Evolutionary conservation across 2,329 filamentous ascomycete species (phyloP), one percentile per base, ranked within the genome.

Genomic region (Aspergillus hortae): DNA sequence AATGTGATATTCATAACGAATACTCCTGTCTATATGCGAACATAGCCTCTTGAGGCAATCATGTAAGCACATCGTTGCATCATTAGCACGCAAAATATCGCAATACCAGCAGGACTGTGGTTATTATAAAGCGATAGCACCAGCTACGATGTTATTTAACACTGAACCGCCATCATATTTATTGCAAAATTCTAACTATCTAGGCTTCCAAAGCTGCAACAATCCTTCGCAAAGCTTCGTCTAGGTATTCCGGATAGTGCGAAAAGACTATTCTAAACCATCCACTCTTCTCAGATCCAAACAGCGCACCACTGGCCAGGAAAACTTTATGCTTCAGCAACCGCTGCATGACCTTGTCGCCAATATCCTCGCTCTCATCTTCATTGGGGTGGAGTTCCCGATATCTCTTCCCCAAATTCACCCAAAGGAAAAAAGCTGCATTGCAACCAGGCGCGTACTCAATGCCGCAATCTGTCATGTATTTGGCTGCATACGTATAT

Each of bases 351-450:
- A 70, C 59, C 19, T 44, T 61, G 7, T 66, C 58, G 23, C 62
- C 60, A 10, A 67, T 47, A 36, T 61, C 55, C 27, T 55, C 52
- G 7, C 27, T 44, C 6, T 30, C 14, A 1, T 44, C 25, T 1
- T 53, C 43, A 3, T 51, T 55, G 0, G 63, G 58, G 21, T 66
- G 62, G 7, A 48, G 27, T 21, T 64, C 56, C 4, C 46, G 55
- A 52, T 66, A 70, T 14, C 44, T 61, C 59, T 67, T 66, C 0
- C 67, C 68, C 2, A 85, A 59, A 59, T 84, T 73, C 2, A 81
- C 63, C 72, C 77, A 84, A 2, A 84, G 55, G 59, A 84, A 85
- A 58, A 84, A 82, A 0, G 78, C 81, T 0, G 81, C 81, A 54
- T 83, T 83, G 4, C 67, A 71, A 0, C 77, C 77, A 0, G 70